Conservation (phyloP, 495 filamentous ascomycete species). For the Aspergillus wentii region DNA sequence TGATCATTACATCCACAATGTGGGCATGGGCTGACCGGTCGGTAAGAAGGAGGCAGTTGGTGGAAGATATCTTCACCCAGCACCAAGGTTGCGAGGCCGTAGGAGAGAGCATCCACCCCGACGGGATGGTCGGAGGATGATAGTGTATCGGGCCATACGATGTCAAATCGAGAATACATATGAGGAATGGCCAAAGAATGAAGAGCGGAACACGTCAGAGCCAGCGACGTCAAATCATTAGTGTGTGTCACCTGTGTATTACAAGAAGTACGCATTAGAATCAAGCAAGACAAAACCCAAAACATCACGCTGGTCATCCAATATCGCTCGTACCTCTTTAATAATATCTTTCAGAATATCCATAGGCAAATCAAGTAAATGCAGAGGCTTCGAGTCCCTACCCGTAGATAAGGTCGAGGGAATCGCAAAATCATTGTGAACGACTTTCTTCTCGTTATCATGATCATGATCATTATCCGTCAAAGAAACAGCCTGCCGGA, state of each 20-base stretch:
- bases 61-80: constrained; percentile 72
- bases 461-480: too few relatives aligned
- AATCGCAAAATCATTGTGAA: too few relatives aligned
- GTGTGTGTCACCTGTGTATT: constrained; percentile 70
- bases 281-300: not conserved
- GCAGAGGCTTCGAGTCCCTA: constrained; percentile 44
- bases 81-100: constrained; percentile 81
- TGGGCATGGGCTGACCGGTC: constrained; percentile 50
- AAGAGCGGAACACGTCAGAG: constrained; percentile 78
- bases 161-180: constrained; percentile 92
- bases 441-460: too few relatives aligned
- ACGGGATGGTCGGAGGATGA: constrained; percentile 58
- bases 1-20: constrained; percentile 29
- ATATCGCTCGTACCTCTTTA: constrained; percentile 63
- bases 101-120: constrained; percentile 87
- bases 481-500: too few relatives aligned
- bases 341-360: constrained; percentile 86
- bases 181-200: constrained; percentile 75
- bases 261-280: constrained; percentile 4
- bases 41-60: constrained; percentile 71
- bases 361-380: constrained; percentile 76
- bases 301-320: constrained; percentile 7
- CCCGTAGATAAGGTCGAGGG: too few relatives aligned
- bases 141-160: constrained; percentile 82
- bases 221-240: constrained; percentile 80